Evolutionary conservation across 1,284 basidiomycete genomes (phyloP).

Genomic region (Boletus mariae): DNA sequence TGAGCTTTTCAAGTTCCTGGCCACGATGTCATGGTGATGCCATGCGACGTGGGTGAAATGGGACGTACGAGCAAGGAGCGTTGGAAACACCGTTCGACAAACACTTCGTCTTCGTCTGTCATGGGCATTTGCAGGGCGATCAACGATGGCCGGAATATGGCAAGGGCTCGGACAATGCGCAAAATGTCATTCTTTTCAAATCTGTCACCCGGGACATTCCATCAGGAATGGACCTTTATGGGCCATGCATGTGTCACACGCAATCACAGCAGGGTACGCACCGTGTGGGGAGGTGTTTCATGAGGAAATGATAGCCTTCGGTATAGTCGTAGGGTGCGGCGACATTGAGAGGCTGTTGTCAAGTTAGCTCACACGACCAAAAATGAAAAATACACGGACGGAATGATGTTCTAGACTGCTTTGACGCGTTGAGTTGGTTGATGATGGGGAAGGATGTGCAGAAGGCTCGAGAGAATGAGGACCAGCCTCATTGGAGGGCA

Average conservation of each 20-base stretch:
- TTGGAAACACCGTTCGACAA: constrained; percentile 94
- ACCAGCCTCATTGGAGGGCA: constrained; percentile 27
- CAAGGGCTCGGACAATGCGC: constrained; percentile 89
- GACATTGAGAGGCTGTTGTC: constrained; percentile 64
- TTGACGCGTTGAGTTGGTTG: constrained; percentile 36
- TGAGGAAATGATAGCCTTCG: constrained; percentile 90
- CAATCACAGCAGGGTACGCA: constrained; percentile 42
- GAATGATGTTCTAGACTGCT: constrained; percentile 25
- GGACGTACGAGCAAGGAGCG: constrained; percentile 77
- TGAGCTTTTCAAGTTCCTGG: constrained; percentile 94
- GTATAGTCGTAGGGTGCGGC: constrained; percentile 89
- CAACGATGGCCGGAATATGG: constrained; percentile 91
- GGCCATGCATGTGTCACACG: constrained; percentile 36
- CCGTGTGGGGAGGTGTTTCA: constrained; percentile 86
- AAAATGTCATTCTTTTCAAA: constrained; percentile 96
- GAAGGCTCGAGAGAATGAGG: constrained; percentile 30
- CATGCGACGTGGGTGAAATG: constrained; percentile 7
- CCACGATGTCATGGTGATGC: neutral
- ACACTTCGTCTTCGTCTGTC: constrained; percentile 89
- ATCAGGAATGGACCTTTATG: constrained; percentile 43
- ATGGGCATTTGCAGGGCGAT: constrained; percentile 96
- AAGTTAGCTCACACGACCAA: constrained; percentile 7
- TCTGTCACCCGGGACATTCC: constrained; percentile 40
- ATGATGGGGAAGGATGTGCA: constrained; percentile 40
- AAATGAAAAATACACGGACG: constrained; percentile 10